A percentile compares a stretch with the other conserved stretches of the same genome.
phyloP scores from a whole-genome alignment of 2,329 filamentous ascomycete genomes.

The Hypoxylon sp. region DNA sequence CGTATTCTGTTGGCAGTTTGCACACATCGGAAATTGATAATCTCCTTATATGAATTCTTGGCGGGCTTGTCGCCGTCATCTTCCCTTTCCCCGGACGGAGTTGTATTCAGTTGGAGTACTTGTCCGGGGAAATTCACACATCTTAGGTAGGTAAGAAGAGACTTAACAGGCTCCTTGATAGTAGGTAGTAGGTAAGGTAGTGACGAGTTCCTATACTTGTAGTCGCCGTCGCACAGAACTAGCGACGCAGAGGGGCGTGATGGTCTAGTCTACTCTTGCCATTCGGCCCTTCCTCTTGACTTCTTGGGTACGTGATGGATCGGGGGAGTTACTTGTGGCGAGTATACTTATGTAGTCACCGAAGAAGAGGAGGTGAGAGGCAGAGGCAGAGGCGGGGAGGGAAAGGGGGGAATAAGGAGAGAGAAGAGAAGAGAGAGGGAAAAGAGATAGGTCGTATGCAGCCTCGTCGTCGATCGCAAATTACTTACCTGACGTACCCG shows the following conservation, averaged over 20 bases:
- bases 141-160: too few relatives aligned
- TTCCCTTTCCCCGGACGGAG: neutral
- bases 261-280: too few relatives aligned
- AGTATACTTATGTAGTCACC: neutral
- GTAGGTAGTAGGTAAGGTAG: too few relatives aligned
- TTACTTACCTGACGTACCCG: neutral
- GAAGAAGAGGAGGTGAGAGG: too few relatives aligned
- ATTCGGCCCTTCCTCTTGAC: neutral
- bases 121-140: neutral
- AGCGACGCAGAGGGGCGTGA: neutral
- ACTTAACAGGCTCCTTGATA: too few relatives aligned
- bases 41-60: neutral
- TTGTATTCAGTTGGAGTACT: too few relatives aligned
- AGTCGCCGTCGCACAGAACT: neutral
- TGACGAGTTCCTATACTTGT: too few relatives aligned
- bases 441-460: neutral
- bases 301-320: neutral
- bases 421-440: neutral
- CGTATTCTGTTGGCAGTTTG: neutral
- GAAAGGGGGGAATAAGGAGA: too few relatives aligned
- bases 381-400: neutral
- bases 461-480: constrained; percentile 1
- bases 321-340: neutral
- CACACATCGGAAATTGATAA: neutral
- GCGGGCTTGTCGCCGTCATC: too few relatives aligned